Evolutionary conservation across 2,329 filamentous ascomycete genomes (phyloP).

Genomic region (Phyllosticta paracitricarpa): DNA sequence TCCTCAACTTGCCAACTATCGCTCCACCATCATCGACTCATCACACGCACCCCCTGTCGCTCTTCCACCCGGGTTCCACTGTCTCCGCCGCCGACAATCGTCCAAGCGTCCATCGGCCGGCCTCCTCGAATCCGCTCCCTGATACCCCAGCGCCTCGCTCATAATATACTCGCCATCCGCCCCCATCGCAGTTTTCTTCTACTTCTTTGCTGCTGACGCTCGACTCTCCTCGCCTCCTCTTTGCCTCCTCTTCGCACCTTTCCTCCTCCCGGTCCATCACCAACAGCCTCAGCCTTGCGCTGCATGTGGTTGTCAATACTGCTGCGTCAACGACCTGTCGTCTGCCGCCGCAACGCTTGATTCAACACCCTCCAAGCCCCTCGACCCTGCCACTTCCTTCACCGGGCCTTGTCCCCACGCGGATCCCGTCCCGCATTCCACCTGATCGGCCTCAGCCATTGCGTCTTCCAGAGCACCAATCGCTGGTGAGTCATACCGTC

Average conservation of each 20-base stretch:
- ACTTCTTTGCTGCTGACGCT: neutral
- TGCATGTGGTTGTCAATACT: neutral
- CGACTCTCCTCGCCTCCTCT: neutral
- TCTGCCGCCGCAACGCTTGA: neutral
- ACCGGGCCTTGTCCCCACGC: neutral
- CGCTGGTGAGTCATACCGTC: neutral
- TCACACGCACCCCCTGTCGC: too few relatives aligned
- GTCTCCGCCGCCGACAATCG: neutral
- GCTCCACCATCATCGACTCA: neutral
- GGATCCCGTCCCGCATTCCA: neutral
- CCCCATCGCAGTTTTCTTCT: neutral
- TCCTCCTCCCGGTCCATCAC: conserved; percentile 43
- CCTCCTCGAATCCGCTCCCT: neutral
- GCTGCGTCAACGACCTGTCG: neutral
- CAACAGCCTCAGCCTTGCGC: neutral
- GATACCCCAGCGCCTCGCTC: neutral
- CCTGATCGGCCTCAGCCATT: neutral
- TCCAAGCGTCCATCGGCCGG: neutral
- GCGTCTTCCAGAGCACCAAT: neutral
- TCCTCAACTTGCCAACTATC: neutral
- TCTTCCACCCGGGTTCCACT: neutral
- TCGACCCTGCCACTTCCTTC: neutral
- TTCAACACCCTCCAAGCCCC: neutral
- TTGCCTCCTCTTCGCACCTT: neutral
- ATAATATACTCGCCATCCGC: neutral